Evolutionary conservation across 345 rosid genomes (phyloP).

Genomic region (Pistacia atlantica): DNA sequence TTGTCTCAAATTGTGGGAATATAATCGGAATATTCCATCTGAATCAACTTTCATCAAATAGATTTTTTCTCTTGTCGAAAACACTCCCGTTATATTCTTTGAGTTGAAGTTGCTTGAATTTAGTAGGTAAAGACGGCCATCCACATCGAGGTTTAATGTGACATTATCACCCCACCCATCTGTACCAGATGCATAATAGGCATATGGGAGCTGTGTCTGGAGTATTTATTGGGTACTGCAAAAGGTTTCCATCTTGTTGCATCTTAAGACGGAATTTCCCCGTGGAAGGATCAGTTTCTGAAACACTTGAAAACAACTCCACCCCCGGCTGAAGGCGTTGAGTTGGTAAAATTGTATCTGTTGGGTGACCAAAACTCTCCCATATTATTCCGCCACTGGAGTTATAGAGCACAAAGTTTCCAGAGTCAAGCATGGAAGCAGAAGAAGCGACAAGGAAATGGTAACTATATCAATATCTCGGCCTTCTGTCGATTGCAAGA

Average conservation of each 20-base stretch:
- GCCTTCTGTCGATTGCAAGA: slow-evolving; percentile 10
- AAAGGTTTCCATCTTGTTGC: slow-evolving; percentile 32
- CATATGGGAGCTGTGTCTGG: background rate
- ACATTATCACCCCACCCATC: background rate
- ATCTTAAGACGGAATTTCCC: slow-evolving; percentile 20
- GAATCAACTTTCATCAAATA: too few relatives aligned
- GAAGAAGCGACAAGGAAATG: background rate
- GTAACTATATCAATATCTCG: background rate
- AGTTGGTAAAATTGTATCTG: slow-evolving; percentile 7
- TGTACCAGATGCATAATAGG: slow-evolving; percentile 20
- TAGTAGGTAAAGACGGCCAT: slow-evolving; percentile 7
- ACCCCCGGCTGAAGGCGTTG: slow-evolving; percentile 5
- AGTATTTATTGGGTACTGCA: slow-evolving; percentile 9
- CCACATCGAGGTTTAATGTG: background rate
- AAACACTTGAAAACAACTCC: slow-evolving; percentile 17
- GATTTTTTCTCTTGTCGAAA: too few relatives aligned
- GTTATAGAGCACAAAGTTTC: slow-evolving; percentile 36
- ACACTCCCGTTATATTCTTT: too few relatives aligned
- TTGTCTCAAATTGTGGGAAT: too few relatives aligned
- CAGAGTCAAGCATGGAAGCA: slow-evolving; percentile 35
- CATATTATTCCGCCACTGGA: slow-evolving; percentile 11
- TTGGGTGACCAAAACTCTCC: slow-evolving; percentile 28
- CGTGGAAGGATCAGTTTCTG: slow-evolving; percentile 19
- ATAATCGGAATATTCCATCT: too few relatives aligned
- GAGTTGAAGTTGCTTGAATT: slow-evolving; percentile 10